A percentile compares a stretch with the other conserved stretches of the same genome.
Evolutionary conservation across 352 stramenopile species (phyloP).

Genomic region (Phytopythium boreale): DNA sequence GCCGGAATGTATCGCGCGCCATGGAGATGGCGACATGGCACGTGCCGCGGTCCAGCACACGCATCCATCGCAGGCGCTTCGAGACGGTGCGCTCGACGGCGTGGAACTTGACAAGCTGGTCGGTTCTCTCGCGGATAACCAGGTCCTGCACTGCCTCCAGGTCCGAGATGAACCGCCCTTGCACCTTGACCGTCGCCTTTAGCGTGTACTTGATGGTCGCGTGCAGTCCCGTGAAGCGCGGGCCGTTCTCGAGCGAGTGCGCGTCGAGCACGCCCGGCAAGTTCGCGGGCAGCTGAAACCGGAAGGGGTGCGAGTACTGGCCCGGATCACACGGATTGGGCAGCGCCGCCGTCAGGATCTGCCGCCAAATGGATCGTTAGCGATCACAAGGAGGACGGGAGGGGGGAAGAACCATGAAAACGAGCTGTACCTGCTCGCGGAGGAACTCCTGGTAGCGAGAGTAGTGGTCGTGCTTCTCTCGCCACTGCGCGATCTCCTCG

Average conservation of each 20-base stretch:
- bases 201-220: constrained; percentile 78
- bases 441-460: constrained; percentile 70
- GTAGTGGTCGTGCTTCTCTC: constrained; percentile 53
- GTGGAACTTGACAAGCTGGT: constrained; percentile 14
- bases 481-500: constrained; percentile 71
- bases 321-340: constrained; percentile 52
- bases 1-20: constrained; percentile 52
- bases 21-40: constrained; percentile 65
- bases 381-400: neutral
- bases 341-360: constrained; percentile 48
- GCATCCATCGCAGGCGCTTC: constrained; percentile 54
- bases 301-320: constrained; percentile 70
- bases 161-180: constrained; percentile 67
- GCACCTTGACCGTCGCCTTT: constrained; percentile 61
- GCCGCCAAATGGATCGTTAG: neutral
- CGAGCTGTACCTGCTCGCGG: constrained; percentile 39
- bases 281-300: constrained; percentile 50
- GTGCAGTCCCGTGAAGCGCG: constrained; percentile 37
- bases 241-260: constrained; percentile 43
- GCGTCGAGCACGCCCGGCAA: constrained; percentile 58
- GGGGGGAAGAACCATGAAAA: no score
- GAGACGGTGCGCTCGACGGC: constrained; percentile 59
- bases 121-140: constrained; percentile 33
- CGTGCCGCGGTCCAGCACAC: constrained; percentile 51
- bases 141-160: constrained; percentile 56